Percentiles rank a stretch among this genome's conserved stretches.
Conservation (phyloP, 495 filamentous ascomycete genomes). For the Penicillium coprophilum region DNA sequence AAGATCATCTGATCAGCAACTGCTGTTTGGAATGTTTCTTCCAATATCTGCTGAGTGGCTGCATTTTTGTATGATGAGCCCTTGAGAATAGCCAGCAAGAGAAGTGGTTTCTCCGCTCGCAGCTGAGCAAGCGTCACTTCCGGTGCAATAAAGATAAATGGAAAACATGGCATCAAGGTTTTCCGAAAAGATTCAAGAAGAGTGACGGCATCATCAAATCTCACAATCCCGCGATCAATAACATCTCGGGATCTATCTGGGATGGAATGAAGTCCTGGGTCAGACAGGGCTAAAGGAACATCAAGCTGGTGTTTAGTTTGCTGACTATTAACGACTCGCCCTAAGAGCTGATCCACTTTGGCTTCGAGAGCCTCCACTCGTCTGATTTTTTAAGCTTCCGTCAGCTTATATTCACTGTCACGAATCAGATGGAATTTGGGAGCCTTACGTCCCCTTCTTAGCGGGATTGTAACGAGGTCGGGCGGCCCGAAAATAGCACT, state of each 20-base stretch:
- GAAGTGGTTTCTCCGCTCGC: slow-evolving; percentile 20
- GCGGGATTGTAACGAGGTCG: slow-evolving; percentile 13
- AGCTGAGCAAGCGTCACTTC: slow-evolving; percentile 15
- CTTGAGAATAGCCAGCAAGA: slow-evolving; percentile 21
- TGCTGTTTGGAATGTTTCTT: slow-evolving; percentile 10
- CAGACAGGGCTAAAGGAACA: not conserved
- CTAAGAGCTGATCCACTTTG: slow-evolving; percentile 23
- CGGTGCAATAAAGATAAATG: slow-evolving; percentile 16
- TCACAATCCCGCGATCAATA: slow-evolving; percentile 15
- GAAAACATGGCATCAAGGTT: slow-evolving; percentile 14
- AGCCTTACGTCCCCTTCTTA: slow-evolving; percentile 20
- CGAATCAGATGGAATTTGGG: slow-evolving; percentile 5
- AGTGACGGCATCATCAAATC: slow-evolving; percentile 10
- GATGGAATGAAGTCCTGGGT: not conserved
- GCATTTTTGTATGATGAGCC: slow-evolving; percentile 15
- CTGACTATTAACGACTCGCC: slow-evolving; percentile 12
- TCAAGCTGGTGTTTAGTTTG: not conserved
- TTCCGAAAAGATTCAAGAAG: not conserved
- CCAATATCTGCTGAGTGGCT: slow-evolving; percentile 13
- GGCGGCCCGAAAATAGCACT: slow-evolving; percentile 23
- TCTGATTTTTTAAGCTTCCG: slow-evolving; percentile 2
- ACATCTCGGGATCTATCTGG: slow-evolving; percentile 12
- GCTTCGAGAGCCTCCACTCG: slow-evolving; percentile 20
- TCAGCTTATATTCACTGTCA: slow-evolving; percentile 8
- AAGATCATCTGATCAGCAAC: slow-evolving; percentile 5